Conservation (phyloP, 2,329 filamentous ascomycete genomes). For the Colletotrichum sp. region DNA sequence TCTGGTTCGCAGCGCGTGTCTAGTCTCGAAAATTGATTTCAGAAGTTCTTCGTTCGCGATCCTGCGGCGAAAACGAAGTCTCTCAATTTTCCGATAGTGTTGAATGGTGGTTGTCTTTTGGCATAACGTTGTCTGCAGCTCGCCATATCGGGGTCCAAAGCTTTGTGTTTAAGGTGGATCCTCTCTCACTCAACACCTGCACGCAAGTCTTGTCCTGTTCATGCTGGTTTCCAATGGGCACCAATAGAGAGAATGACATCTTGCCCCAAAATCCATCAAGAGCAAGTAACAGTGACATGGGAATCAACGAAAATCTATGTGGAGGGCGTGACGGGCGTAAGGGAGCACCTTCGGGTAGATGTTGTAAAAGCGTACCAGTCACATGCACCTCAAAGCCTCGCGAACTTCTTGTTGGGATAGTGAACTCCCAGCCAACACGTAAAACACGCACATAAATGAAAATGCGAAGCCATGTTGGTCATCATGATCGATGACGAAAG, state of each 20-base stretch:
- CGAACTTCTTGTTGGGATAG: not conserved
- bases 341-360: not conserved
- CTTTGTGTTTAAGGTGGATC: not conserved
- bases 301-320: not conserved
- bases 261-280: not conserved
- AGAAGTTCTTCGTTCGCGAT: not conserved
- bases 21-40: not conserved
- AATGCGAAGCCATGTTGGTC: not conserved
- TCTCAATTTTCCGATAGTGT: not conserved
- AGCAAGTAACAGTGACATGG: not conserved
- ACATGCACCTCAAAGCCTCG: not conserved
- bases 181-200: not conserved
- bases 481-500: not conserved
- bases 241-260: not conserved
- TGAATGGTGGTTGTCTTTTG: not conserved
- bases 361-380: accelerated
- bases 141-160: not conserved
- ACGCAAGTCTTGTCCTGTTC: not conserved
- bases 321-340: not conserved
- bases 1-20: not conserved
- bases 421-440: not conserved
- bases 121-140: not conserved
- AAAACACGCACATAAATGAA: not conserved
- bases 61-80: not conserved
- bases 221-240: not conserved